Evolutionary conservation across 2,329 filamentous ascomycete species (phyloP), one percentile per base, ranked within the genome.

Genomic region (Ilyonectria mors-panacis): DNA sequence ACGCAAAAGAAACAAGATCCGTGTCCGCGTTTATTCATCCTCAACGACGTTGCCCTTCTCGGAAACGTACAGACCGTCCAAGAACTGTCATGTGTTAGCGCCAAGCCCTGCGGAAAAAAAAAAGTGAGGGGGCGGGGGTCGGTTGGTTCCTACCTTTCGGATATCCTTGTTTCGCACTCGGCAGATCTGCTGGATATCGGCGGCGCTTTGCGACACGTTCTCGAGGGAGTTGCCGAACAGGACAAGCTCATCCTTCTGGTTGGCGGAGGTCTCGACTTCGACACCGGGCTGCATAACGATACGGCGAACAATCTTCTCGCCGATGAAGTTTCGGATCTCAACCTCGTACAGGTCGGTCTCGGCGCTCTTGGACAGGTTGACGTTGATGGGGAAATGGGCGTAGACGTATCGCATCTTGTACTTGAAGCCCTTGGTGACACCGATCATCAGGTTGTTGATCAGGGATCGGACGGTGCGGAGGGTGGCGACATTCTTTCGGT

Each of bases 341-440:
- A 99, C 93, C 86, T 97, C 93, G 83, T 82, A 93, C 79, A 92
- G 86, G 78, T 92, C 95, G 73, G 94, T 96, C 88, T 98, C 96
- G 81, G 85, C 84, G 91, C 95, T 95, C 93, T 98, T 95, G 81
- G 97, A 94, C 78, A 99, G 86, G 90, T 98, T 98, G 88, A 99
- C 95, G 91, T 99, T 99, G 94, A 99, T 99, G 87, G 96, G 96
- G 84, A 99, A 99, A 92, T 99, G 96, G 84, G 96, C 96, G 86
- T 99, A 99, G 86, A 99, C 96, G 89, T 99, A 99, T 82, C 97
- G 94, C 95, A 99, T 98, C 94, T 99, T 99, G 93, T 99, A 99
- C 89, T 97, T 97, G 94, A 93, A 99, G 78, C 96, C 96, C 90
- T 95, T 97, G 85, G 96, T 99, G 77, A 99, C 96, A 85, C 96